A percentile compares a stretch with the other conserved stretches of the same genome.
These are phyloP conservation scores for Canariomyces notabilis DNA, from an alignment of 2,329 filamentous ascomycete genomes.

Conservation along the genomic window DNA sequence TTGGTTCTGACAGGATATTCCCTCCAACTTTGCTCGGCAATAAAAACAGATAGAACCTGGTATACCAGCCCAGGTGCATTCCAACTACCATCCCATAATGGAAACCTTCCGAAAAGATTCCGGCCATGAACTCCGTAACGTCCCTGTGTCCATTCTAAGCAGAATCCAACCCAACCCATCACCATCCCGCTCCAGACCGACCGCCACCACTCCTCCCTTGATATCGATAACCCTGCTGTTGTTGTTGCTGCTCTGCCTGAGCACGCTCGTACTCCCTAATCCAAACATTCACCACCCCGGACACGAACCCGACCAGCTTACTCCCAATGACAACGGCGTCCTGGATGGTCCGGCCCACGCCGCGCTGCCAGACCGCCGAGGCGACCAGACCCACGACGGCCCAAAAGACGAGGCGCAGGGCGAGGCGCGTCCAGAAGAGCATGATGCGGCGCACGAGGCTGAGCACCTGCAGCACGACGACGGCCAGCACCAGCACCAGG, in stretches of 20 bases:
- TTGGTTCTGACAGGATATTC: background rate
- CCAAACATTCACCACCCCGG: slow-evolving; percentile 51
- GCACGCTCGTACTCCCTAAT: slow-evolving; percentile 53
- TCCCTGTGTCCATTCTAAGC: background rate
- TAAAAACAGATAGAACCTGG: background rate
- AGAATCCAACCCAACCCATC: background rate
- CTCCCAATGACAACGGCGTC: slow-evolving; percentile 48
- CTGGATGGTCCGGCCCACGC: slow-evolving; percentile 57
- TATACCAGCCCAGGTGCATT: background rate
- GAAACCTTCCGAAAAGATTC: background rate
- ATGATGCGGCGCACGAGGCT: slow-evolving; percentile 66
- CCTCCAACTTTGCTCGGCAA: background rate
- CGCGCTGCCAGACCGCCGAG: slow-evolving; percentile 58
- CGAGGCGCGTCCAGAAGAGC: slow-evolving; percentile 70
- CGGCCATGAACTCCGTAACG: no score
- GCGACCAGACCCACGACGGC: slow-evolving; percentile 49
- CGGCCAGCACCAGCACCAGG: slow-evolving; percentile 49
- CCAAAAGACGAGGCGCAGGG: slow-evolving; percentile 61
- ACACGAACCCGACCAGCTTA: slow-evolving; percentile 42
- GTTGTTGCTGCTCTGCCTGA: slow-evolving; percentile 38
- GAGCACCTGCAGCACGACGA: slow-evolving; percentile 60
- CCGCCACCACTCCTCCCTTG: background rate
- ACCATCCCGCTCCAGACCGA: background rate
- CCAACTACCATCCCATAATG: no score
- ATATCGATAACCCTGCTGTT: slow-evolving; percentile 1